phyloP scores from a whole-genome alignment of 495 filamentous ascomycete genomes.

The Chlorociboria aeruginascens region DNA sequence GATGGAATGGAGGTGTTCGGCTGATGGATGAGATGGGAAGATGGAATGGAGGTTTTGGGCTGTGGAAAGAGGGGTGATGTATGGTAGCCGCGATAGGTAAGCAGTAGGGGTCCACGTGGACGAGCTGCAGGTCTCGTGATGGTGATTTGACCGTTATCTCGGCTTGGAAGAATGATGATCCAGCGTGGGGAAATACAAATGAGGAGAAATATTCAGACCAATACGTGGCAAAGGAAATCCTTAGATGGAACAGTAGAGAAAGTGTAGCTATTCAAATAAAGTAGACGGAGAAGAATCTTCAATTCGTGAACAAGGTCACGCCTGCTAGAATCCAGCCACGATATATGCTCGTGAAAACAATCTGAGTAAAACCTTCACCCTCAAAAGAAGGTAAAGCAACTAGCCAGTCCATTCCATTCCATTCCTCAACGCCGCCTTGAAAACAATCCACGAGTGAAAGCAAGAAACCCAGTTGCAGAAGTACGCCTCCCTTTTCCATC shows the following conservation, averaged over 20 bases:
- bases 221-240: no score
- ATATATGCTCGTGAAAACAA: background rate
- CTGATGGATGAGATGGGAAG: background rate
- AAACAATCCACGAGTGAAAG: constrained; percentile 8
- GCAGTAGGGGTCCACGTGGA: background rate
- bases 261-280: constrained; percentile 2
- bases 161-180: background rate
- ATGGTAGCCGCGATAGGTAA: background rate
- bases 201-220: background rate
- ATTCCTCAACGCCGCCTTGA: constrained; percentile 4
- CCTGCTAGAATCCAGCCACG: background rate
- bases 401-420: background rate
- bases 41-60: background rate
- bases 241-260: constrained; percentile 3
- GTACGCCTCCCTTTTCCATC: constrained; percentile 5
- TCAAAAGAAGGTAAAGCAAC: background rate
- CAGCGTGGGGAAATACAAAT: background rate
- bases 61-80: background rate
- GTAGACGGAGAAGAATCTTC: background rate
- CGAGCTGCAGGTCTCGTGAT: background rate
- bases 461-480: constrained; percentile 2
- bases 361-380: background rate
- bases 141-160: background rate
- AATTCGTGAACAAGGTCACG: background rate
- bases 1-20: background rate